Evolutionary conservation across 1,284 basidiomycete species (phyloP).

Genomic region (Leccinum pachyderme): DNA sequence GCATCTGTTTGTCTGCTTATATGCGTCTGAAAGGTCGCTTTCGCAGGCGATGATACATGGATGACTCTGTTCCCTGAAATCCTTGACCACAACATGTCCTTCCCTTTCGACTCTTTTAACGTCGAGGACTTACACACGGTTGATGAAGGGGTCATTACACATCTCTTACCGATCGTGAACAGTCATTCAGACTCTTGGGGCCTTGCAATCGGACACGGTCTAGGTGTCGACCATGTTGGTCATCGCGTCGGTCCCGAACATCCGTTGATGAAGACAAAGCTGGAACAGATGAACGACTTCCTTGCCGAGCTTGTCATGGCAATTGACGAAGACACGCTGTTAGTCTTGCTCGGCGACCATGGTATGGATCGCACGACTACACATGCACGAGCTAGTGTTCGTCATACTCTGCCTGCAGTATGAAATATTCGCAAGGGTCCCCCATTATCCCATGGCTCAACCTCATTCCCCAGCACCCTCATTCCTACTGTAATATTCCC

Average conservation of each 20-base stretch:
- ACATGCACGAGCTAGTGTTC: no score
- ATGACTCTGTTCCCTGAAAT: slow-evolving; percentile 80
- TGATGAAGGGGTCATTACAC: slow-evolving; percentile 91
- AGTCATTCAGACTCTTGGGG: slow-evolving; percentile 60
- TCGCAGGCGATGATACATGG: slow-evolving; percentile 99
- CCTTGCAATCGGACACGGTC: slow-evolving; percentile 88
- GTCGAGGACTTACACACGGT: slow-evolving; percentile 98
- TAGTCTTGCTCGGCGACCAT: slow-evolving; percentile 94
- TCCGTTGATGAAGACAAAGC: slow-evolving; percentile 81
- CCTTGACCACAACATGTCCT: slow-evolving; percentile 71
- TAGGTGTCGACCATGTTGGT: slow-evolving; percentile 98
- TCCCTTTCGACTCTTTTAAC: slow-evolving; percentile 95
- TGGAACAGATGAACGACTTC: slow-evolving; percentile 86
- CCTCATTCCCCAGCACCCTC: slow-evolving; percentile 45
- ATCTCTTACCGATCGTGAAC: slow-evolving; percentile 55
- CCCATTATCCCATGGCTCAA: slow-evolving; percentile 38
- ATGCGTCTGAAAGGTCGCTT: slow-evolving; percentile 51
- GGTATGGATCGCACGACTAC: slow-evolving; percentile 96
- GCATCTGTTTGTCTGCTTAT: slow-evolving; percentile 1
- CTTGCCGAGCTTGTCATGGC: slow-evolving; percentile 66
- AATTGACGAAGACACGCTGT: slow-evolving; percentile 77
- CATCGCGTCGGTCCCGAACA: slow-evolving; percentile 92
- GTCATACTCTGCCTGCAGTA: no score
- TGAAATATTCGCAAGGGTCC: no score
- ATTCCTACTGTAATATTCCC: slow-evolving; percentile 63